Conservation (phyloP, 768 basidiomycete genomes). For the Agaricus sinodeliciosus region DNA sequence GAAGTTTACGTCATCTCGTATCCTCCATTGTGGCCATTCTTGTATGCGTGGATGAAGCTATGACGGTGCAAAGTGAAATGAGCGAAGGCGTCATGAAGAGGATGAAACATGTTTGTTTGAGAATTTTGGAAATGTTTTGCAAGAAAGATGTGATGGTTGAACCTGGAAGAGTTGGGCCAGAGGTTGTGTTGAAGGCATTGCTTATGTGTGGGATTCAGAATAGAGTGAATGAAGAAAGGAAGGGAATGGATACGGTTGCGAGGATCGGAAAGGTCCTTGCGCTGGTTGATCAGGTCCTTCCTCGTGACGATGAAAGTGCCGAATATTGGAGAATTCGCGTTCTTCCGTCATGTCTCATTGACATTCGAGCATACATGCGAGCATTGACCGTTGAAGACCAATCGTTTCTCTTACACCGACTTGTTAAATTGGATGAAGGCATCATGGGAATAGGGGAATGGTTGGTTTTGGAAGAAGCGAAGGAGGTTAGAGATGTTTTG, state of each 20-base stretch:
- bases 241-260: conserved; percentile 44
- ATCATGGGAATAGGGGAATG: conserved; percentile 59
- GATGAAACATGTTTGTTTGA: background rate
- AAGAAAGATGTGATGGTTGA: conserved; percentile 25
- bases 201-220: conserved; percentile 38
- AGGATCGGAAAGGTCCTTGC: conserved; percentile 49
- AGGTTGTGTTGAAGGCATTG: conserved; percentile 49
- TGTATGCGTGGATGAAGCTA: conserved; percentile 41
- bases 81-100: background rate
- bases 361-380: conserved; percentile 50
- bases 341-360: conserved; percentile 49
- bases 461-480: conserved; percentile 60
- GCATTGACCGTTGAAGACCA: conserved; percentile 51
- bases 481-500: conserved; percentile 36
- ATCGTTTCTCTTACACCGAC: conserved; percentile 43
- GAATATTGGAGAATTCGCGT: conserved; percentile 45
- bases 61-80: background rate
- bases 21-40: conserved; percentile 47
- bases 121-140: conserved; percentile 8
- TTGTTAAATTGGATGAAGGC: conserved; percentile 52
- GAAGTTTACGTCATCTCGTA: conserved; percentile 39
- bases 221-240: conserved; percentile 11
- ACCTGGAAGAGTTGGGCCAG: conserved; percentile 33
- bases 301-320: conserved; percentile 18
- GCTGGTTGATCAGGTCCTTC: conserved; percentile 54